Percentiles rank a stretch among this genome's conserved stretches.
Evolutionary conservation across 2,329 filamentous ascomycete genomes (phyloP).

Genomic region (Cadophora sp.): DNA sequence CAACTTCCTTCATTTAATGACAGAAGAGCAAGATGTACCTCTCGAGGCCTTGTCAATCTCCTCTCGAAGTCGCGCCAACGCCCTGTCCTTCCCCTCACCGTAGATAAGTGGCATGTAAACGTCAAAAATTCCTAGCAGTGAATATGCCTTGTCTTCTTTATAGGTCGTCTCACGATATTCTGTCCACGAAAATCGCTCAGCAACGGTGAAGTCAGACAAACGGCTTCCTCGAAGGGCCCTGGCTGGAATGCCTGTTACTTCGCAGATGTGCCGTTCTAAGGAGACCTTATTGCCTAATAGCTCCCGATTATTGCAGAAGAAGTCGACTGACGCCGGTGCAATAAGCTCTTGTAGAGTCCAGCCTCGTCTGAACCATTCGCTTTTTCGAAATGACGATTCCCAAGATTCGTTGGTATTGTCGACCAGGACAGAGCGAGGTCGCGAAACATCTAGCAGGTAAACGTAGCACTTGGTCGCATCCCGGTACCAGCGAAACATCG

Average conservation of each 20-base stretch:
- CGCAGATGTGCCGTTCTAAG: conserved; percentile 32
- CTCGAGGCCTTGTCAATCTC: conserved; percentile 42
- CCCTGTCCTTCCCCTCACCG: conserved; percentile 46
- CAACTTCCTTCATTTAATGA: conserved; percentile 3
- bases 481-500: no score
- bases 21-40: conserved; percentile 7
- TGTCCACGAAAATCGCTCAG: conserved; percentile 49
- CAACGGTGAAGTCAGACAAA: conserved; percentile 26
- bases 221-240: conserved; percentile 26
- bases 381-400: no score
- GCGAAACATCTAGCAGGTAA: no score
- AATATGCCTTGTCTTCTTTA: conserved; percentile 53
- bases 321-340: conserved; percentile 13
- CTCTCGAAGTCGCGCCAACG: conserved; percentile 46
- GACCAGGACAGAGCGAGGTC: no score
- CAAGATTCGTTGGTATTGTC: no score
- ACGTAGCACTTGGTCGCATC: no score
- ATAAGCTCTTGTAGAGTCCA: conserved; percentile 34
- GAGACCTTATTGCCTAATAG: conserved; percentile 32
- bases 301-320: conserved; percentile 32
- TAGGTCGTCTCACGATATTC: conserved; percentile 45
- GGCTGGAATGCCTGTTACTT: conserved; percentile 32
- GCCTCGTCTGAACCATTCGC: no score
- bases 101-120: conserved; percentile 54
- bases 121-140: conserved; percentile 52